Evolutionary conservation across 176 grass and related monocot genomes (phyloP), one percentile per base, ranked within the genome.

Genomic region (Ampelocalamus luodianensis): DNA sequence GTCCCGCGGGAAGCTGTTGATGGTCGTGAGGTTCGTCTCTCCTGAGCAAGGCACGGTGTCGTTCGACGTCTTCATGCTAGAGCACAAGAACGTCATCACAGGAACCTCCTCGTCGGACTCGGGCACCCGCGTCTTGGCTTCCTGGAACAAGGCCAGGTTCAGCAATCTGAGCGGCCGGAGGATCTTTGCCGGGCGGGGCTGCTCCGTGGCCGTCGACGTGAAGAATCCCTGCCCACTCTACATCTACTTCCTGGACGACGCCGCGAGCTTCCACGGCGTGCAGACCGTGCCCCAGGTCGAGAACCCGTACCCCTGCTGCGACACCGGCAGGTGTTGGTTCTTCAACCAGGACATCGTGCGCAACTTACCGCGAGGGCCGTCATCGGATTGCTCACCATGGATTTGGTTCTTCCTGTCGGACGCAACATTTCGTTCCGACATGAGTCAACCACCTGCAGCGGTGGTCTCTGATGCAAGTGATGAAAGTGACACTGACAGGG

Each of bases 201-300:
- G 83, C 73, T 85, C 83, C 38, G 59, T 20, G 64, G 73, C 83
- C 50, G 17, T 78, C 24, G 2, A 16, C 14, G 78, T 38, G 0
- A 34, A 34, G 83, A 73, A 42, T 17, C 10, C 8, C 10, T 2
- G 7, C 36, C 71, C 23, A 24, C 63, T 49, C 44, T 46, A 46
- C 44, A 46, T 46, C 83, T 77, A 85, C 37, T 85, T 85, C 61
- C 22, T 85, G 72, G 73, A 85, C 38, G 83, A 85, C 11, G 26
- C 48, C 2, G 23, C 45, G 4, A 73, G 5, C 9, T 66, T 14
- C 17, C 37, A 1, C 5, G 38, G 22, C 10, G 39, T 0, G 2
- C 17, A 11, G 32, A 34, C 32, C 32, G 32, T 34, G 32, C 1
- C 32, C 32, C 32, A 34, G 32, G 32, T 34, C 32, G 32, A 34